A percentile compares a stretch with the other conserved stretches of the same genome.
These are phyloP conservation scores for Ceratobasidium theobromae DNA, from an alignment of 1,284 basidiomycete genomes.

Conservation along the genomic window DNA sequence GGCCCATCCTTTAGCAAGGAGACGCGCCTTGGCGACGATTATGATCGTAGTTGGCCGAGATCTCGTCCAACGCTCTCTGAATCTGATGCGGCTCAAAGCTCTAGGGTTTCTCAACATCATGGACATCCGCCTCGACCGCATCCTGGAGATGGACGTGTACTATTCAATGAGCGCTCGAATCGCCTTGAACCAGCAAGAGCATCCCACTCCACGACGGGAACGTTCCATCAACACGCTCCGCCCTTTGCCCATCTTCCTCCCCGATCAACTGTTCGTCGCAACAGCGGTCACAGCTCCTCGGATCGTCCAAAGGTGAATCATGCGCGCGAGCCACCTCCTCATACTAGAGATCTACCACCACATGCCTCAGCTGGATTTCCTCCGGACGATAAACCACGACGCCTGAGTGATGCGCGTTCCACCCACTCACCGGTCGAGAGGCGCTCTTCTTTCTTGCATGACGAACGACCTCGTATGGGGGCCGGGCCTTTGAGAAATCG, in stretches of 20 bases:
- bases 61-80: slow-evolving; percentile 20
- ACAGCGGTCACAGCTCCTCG: slow-evolving; percentile 9
- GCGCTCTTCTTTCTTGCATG: slow-evolving; percentile 25
- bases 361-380: slow-evolving; percentile 43
- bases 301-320: slow-evolving; percentile 17
- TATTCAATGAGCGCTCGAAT: slow-evolving; percentile 92
- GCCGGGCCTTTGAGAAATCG: neutral
- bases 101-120: slow-evolving; percentile 45
- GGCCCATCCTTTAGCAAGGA: slow-evolving; percentile 61
- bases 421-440: slow-evolving; percentile 14
- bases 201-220: slow-evolving; percentile 12
- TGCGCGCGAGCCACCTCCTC: slow-evolving; percentile 43
- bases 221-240: slow-evolving; percentile 21
- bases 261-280: slow-evolving; percentile 37
- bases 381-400: neutral
- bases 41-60: slow-evolving; percentile 89
- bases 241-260: slow-evolving; percentile 44
- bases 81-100: neutral
- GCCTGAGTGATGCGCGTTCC: slow-evolving; percentile 16
- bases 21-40: slow-evolving; percentile 83
- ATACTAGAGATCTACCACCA: slow-evolving; percentile 54
- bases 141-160: slow-evolving; percentile 51
- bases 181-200: slow-evolving; percentile 63
- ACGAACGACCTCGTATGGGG: slow-evolving; percentile 6
- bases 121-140: slow-evolving; percentile 34